Evolutionary conservation across 257 asterid species (phyloP).

Genomic region (Plectranthus barbatus): DNA sequence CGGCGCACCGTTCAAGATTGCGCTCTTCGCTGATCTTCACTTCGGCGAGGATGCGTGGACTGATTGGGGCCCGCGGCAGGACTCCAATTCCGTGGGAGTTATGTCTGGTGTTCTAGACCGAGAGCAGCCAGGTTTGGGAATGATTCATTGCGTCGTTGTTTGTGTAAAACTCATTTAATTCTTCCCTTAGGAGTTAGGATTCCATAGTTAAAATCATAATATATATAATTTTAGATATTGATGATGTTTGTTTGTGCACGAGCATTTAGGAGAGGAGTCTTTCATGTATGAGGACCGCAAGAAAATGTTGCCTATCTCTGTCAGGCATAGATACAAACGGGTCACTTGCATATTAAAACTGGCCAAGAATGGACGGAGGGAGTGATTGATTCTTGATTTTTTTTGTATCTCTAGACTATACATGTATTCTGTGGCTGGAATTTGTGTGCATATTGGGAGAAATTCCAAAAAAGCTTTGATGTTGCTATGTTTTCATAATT

Average conservation of each 20-base stretch:
- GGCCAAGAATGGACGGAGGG: neutral
- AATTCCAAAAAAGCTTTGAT: neutral
- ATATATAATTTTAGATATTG: neutral
- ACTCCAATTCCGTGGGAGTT: conserved; percentile 41
- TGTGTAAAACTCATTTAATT: neutral
- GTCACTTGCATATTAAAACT: neutral
- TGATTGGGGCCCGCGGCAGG: conserved; percentile 80
- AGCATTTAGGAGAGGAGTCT: neutral
- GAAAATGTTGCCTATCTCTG: too few relatives aligned
- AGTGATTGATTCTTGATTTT: neutral
- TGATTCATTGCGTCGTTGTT: neutral
- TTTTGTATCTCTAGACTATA: too few relatives aligned
- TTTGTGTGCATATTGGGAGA: too few relatives aligned
- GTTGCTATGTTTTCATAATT: neutral
- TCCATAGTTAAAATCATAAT: neutral
- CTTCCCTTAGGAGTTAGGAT: neutral
- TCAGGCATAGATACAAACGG: neutral
- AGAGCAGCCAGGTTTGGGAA: conserved; percentile 63
- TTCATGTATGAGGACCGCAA: neutral
- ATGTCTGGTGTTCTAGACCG: conserved; percentile 61
- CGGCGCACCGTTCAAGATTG: too few relatives aligned
- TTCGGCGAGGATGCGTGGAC: conserved; percentile 89
- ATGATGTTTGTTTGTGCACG: neutral
- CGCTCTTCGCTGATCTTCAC: conserved; percentile 83
- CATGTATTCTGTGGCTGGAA: neutral